These are phyloP conservation scores for Gaeumannomyces tritici DNA, from an alignment of 2,329 filamentous ascomycete genomes.

Conservation along the genomic window DNA sequence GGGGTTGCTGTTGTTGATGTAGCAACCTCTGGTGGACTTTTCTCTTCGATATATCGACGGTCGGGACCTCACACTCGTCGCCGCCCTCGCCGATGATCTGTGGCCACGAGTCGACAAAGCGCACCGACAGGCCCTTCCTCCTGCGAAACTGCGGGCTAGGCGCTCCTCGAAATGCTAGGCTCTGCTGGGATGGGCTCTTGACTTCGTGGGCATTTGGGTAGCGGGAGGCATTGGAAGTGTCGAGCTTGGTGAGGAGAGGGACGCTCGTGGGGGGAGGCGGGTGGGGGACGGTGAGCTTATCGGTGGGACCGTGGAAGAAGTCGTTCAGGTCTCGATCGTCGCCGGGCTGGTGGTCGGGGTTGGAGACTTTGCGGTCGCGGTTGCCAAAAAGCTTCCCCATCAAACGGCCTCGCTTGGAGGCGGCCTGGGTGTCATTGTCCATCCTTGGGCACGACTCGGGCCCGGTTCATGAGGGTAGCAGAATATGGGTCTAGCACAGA, in stretches of 20 bases:
- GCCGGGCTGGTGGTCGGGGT: conserved; percentile 28
- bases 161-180: conserved; percentile 30
- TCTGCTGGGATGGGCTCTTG: conserved; percentile 29
- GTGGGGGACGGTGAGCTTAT: conserved; percentile 44
- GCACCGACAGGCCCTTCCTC: conserved; percentile 63
- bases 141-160: conserved; percentile 32
- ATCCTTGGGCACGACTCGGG: conserved; percentile 18
- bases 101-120: conserved; percentile 62
- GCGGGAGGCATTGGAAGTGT: conserved; percentile 43
- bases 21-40: conserved; percentile 13
- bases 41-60: conserved; percentile 57
- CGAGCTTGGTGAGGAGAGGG: conserved; percentile 39
- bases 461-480: neutral
- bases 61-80: conserved; percentile 69
- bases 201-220: conserved; percentile 43
- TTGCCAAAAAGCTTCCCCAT: conserved; percentile 54
- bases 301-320: conserved; percentile 46
- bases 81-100: conserved; percentile 86
- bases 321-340: conserved; percentile 42
- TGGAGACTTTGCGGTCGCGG: conserved; percentile 24
- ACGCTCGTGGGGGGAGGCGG: conserved; percentile 24
- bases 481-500: neutral
- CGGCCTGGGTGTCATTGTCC: conserved; percentile 33
- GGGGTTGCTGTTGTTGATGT: conserved; percentile 12
- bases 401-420: conserved; percentile 41